Percentiles rank a stretch among this genome's conserved stretches.
Evolutionary conservation across 805 yeast genomes (phyloP).

Genomic region (Blastobotrys americana): DNA sequence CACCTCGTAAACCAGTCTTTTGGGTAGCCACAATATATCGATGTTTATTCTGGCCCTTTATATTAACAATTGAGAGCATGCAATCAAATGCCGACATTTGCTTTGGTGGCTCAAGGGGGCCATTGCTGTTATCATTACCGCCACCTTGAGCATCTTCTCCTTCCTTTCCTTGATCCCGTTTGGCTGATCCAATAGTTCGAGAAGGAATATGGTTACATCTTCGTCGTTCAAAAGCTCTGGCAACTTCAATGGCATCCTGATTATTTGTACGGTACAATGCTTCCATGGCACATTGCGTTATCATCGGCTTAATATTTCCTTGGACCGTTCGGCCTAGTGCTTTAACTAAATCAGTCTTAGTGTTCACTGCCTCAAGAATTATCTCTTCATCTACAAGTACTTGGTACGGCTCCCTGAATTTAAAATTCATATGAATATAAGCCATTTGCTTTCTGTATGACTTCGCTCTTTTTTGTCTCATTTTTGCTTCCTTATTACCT

Average conservation of each 20-base stretch:
- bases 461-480: slow-evolving; percentile 97
- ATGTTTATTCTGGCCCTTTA: slow-evolving; percentile 74
- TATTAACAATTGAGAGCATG: slow-evolving; percentile 57
- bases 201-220: slow-evolving; percentile 79
- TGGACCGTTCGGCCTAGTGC: slow-evolving; percentile 78
- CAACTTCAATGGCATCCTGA: slow-evolving; percentile 71
- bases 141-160: slow-evolving; percentile 9
- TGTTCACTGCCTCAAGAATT: slow-evolving; percentile 54
- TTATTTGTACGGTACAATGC: slow-evolving; percentile 65
- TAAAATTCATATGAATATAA: slow-evolving; percentile 75
- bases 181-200: slow-evolving; percentile 32
- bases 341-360: slow-evolving; percentile 71
- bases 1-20: slow-evolving; percentile 58
- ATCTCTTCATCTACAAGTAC: slow-evolving; percentile 78
- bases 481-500: slow-evolving; percentile 27
- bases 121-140: slow-evolving; percentile 10
- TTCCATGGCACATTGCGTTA: slow-evolving; percentile 93
- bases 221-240: slow-evolving; percentile 82
- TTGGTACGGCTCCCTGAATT: slow-evolving; percentile 91
- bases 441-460: slow-evolving; percentile 89
- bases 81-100: slow-evolving; percentile 56
- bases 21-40: slow-evolving; percentile 87
- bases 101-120: slow-evolving; percentile 32
- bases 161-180: slow-evolving; percentile 3
- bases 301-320: slow-evolving; percentile 78